Conservation (phyloP, 2,329 filamentous ascomycete genomes). For the Macrophomina phaseolina region DNA sequence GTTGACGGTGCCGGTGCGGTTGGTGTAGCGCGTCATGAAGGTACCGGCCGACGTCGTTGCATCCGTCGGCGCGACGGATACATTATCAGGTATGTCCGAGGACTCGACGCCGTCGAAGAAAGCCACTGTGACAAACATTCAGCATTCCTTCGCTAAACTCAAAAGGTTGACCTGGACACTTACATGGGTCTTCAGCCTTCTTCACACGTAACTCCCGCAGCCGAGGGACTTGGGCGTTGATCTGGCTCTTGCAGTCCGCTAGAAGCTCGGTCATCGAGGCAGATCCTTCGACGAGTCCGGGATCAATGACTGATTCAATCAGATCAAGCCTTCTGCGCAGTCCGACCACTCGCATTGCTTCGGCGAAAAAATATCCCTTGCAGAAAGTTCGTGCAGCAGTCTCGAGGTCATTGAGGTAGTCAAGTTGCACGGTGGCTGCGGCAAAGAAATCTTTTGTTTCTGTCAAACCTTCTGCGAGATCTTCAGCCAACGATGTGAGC, state of each 20-base stretch:
- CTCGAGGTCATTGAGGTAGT: constrained; percentile 77
- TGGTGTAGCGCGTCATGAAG: constrained; percentile 91
- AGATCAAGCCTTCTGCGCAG: constrained; percentile 64
- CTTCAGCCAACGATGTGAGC: constrained; percentile 70
- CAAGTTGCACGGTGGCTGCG: constrained; percentile 79
- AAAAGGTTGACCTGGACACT: constrained; percentile 17
- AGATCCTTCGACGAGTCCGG: constrained; percentile 79
- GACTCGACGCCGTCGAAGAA: constrained; percentile 78
- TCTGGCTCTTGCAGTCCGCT: constrained; percentile 87
- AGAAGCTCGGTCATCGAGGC: constrained; percentile 87
- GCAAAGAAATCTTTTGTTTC: constrained; percentile 84
- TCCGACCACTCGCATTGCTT: constrained; percentile 80
- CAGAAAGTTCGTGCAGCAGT: constrained; percentile 78
- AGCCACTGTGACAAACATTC: constrained; percentile 55
- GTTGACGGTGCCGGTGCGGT: constrained; percentile 72
- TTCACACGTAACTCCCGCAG: constrained; percentile 81
- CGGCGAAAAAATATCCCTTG: constrained; percentile 83
- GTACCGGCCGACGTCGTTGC: constrained; percentile 78
- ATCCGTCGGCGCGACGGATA: constrained; percentile 87
- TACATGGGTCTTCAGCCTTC: constrained; percentile 76
- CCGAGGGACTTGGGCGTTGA: constrained; percentile 83
- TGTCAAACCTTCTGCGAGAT: constrained; percentile 76
- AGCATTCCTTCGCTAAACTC: background rate
- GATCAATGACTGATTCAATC: constrained; percentile 73
- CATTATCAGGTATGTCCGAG: constrained; percentile 82